phyloP scores from a whole-genome alignment of 2,329 filamentous ascomycete genomes.

The Ceratocystis cubensis region DNA sequence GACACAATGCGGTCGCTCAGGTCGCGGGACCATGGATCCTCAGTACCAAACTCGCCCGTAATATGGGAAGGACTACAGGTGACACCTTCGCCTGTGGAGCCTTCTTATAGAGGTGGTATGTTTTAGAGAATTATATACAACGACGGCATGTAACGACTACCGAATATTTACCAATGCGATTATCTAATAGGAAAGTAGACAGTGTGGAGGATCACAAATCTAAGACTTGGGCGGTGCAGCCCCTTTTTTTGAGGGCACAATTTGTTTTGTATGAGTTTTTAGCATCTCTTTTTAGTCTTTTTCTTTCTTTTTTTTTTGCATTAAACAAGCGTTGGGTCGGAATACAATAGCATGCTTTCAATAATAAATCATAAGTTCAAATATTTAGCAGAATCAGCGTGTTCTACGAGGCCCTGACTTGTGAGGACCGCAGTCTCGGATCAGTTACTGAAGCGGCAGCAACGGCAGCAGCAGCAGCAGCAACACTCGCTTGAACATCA shows the following conservation, averaged over 20 bases:
- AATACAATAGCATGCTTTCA: conserved; percentile 1
- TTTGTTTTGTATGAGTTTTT: not conserved
- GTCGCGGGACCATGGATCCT: conserved; percentile 5
- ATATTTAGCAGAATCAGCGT: not conserved
- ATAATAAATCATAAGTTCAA: not conserved
- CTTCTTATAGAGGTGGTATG: conserved; percentile 8
- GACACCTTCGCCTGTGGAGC: not conserved
- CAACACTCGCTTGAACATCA: not conserved
- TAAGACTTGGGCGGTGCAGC: not conserved
- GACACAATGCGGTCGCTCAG: conserved; percentile 16
- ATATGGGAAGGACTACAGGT: conserved; percentile 8
- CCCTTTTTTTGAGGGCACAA: not conserved
- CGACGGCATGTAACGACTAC: not conserved
- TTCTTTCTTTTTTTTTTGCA: not conserved
- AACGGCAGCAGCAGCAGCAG: not conserved
- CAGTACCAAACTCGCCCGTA: conserved; percentile 3
- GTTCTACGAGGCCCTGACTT: not conserved
- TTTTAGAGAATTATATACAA: not conserved
- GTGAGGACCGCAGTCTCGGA: not conserved
- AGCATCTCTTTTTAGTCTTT: not conserved
- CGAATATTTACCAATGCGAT: not conserved
- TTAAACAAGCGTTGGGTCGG: not conserved
- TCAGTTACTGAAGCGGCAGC: conserved; percentile 2
- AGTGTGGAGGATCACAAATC: not conserved
- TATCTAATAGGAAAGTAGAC: not conserved